Percentiles rank a stretch among this genome's conserved stretches.
These are phyloP conservation scores for Boehmeria nivea DNA, from an alignment of 306 rosid genomes.

Conservation along the genomic window DNA sequence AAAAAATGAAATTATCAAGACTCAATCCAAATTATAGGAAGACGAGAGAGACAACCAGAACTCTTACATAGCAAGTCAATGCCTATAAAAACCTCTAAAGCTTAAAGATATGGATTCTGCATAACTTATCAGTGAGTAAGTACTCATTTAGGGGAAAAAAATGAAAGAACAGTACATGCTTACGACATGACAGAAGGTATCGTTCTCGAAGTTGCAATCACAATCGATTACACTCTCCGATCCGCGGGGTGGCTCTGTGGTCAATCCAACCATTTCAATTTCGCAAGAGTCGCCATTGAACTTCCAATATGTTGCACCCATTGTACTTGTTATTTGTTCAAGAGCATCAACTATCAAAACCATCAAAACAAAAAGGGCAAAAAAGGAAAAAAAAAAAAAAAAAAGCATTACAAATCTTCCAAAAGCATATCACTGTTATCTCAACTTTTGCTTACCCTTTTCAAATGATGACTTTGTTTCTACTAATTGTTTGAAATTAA, in stretches of 20 bases:
- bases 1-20: too few relatives aligned
- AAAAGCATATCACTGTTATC: neutral
- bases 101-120: neutral
- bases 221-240: slow-evolving; percentile 36
- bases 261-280: slow-evolving; percentile 50
- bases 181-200: slow-evolving; percentile 56
- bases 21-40: too few relatives aligned
- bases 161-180: slow-evolving; percentile 50
- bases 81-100: too few relatives aligned
- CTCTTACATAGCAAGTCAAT: too few relatives aligned
- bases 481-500: neutral
- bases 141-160: slow-evolving; percentile 14
- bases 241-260: slow-evolving; percentile 33
- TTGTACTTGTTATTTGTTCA: slow-evolving; percentile 43
- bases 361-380: slow-evolving; percentile 4
- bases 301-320: slow-evolving; percentile 74
- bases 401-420: neutral
- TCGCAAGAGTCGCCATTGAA: slow-evolving; percentile 51
- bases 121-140: slow-evolving; percentile 7
- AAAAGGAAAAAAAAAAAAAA: neutral
- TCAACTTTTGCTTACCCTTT: neutral
- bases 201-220: slow-evolving; percentile 40
- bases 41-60: too few relatives aligned
- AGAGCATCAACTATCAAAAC: slow-evolving; percentile 62
- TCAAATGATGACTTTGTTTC: neutral